A percentile compares a stretch with the other conserved stretches of the same genome.
Conservation (phyloP, 225 moss, liverwort and hornwort genomes). For the Marchantia paleacea region DNA sequence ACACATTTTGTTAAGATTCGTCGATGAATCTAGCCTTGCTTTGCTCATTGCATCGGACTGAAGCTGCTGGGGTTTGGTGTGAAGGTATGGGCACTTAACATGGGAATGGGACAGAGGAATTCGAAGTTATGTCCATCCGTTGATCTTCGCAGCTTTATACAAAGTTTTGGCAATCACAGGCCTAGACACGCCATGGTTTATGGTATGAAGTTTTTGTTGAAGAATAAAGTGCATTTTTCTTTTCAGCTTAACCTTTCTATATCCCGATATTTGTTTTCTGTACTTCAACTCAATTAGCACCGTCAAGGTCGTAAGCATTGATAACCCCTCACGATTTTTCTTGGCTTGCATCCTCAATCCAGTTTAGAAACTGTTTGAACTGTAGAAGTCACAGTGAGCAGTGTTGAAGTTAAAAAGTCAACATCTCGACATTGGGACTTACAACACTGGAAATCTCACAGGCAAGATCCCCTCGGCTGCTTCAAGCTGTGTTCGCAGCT, state of each 20-base stretch:
- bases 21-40: neutral
- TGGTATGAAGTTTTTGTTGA: conserved; percentile 57
- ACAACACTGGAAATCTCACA: conserved; percentile 13
- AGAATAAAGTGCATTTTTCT: neutral
- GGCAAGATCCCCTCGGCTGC: conserved; percentile 70
- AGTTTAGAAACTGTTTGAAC: too few relatives aligned
- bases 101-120: conserved; percentile 95
- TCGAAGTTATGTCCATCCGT: conserved; percentile 87
- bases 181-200: conserved; percentile 88
- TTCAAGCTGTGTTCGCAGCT: conserved; percentile 83
- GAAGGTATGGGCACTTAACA: conserved; percentile 91
- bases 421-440: neutral
- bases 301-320: too few relatives aligned
- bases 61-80: conserved; percentile 8
- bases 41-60: neutral
- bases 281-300: too few relatives aligned
- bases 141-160: conserved; percentile 85
- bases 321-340: too few relatives aligned
- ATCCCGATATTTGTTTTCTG: too few relatives aligned
- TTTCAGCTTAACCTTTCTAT: neutral
- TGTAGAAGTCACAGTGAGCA: too few relatives aligned
- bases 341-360: too few relatives aligned
- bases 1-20: neutral
- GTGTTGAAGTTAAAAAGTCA: too few relatives aligned
- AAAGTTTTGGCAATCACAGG: conserved; percentile 62